A percentile compares a stretch with the other conserved stretches of the same genome.
Conservation (phyloP, 2,329 filamentous ascomycete genomes). For the Colletotrichum phormii region DNA sequence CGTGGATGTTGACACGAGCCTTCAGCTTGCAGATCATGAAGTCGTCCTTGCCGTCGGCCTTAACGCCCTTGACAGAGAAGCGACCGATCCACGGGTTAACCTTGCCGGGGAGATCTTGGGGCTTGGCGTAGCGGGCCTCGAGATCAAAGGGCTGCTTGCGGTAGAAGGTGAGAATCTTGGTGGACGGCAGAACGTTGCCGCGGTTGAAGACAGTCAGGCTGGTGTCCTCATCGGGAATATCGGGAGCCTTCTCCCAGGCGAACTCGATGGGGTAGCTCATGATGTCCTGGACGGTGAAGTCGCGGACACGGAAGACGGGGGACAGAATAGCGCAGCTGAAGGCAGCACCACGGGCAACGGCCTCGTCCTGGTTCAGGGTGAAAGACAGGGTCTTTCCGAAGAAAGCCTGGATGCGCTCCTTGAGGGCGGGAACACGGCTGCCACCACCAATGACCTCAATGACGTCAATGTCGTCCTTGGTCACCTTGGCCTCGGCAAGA, state of each 20-base stretch:
- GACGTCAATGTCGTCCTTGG: conserved; percentile 89
- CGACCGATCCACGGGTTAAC: conserved; percentile 94
- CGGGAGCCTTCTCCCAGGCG: conserved; percentile 97
- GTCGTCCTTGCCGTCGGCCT: conserved; percentile 91
- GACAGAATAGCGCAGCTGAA: conserved; percentile 98
- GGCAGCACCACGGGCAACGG: conserved; percentile 92
- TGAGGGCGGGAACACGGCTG: conserved; percentile 92
- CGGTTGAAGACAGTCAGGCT: conserved; percentile 97
- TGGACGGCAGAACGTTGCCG: conserved; percentile 96
- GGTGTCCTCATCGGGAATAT: conserved; percentile 98
- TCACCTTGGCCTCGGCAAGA: conserved; percentile 92
- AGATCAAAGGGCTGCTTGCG: conserved; percentile 97
- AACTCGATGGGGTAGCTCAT: conserved; percentile 99
- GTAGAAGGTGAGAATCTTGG: conserved; percentile 99
- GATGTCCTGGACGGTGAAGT: conserved; percentile 97
- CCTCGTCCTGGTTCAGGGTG: conserved; percentile 98
- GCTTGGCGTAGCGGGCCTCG: conserved; percentile 92
- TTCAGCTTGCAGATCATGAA: conserved; percentile 99
- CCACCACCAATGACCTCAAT: conserved; percentile 95
- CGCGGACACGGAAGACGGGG: conserved; percentile 96
- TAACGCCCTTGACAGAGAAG: conserved; percentile 98
- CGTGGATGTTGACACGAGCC: conserved; percentile 95
- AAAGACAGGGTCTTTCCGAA: conserved; percentile 94
- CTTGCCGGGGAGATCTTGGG: conserved; percentile 88
- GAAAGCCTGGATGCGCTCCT: conserved; percentile 89